These are phyloP conservation scores for Heritiera littoralis DNA, from an alignment of 345 rosid species.

Conservation along the genomic window DNA sequence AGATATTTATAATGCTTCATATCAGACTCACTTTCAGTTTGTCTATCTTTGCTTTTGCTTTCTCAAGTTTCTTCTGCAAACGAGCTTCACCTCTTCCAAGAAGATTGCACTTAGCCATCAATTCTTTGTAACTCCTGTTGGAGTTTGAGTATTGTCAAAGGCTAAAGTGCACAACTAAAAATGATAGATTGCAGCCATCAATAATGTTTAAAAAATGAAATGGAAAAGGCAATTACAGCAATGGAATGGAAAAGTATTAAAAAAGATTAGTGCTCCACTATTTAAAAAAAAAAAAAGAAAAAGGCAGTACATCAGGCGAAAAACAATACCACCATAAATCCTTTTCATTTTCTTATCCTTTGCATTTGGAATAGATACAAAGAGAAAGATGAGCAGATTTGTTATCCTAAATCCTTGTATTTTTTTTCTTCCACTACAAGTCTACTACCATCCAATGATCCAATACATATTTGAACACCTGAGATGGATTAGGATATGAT, in stretches of 20 bases:
- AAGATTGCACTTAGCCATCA: constrained; percentile 85
- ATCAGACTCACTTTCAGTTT: constrained; percentile 27
- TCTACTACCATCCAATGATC: neutral
- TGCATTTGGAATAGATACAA: too few species aligned
- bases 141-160: constrained; percentile 5
- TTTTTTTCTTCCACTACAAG: constrained; percentile 6
- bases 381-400: too few species aligned
- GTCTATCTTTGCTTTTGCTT: constrained; percentile 66
- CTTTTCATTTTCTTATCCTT: neutral
- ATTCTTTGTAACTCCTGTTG: constrained; percentile 78
- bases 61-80: constrained; percentile 63
- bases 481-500: neutral
- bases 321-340: neutral
- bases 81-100: constrained; percentile 89
- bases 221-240: neutral
- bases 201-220: neutral
- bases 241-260: neutral
- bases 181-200: neutral
- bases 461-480: neutral
- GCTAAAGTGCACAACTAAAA: neutral
- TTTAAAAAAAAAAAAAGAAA: neutral
- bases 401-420: neutral
- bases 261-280: neutral
- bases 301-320: neutral
- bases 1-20: too few species aligned